phyloP scores from a whole-genome alignment of 139 green algal species.

The Closterium sp. region DNA sequence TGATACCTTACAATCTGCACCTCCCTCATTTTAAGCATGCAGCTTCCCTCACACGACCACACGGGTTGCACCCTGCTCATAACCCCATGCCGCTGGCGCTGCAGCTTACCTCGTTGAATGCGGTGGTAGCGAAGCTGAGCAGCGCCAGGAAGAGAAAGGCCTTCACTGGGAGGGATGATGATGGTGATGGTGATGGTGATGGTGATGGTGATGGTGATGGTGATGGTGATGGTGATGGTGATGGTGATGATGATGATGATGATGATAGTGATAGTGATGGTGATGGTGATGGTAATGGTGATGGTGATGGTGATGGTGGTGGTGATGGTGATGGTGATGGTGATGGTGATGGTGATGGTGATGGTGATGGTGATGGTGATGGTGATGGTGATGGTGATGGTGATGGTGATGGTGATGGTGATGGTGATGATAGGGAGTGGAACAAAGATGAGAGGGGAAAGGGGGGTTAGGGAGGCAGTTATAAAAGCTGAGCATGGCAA shows the following conservation, averaged over 20 bases:
- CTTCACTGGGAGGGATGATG: background rate
- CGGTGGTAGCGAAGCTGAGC: too few relatives aligned
- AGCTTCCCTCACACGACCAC: too few relatives aligned
- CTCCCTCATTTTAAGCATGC: too few relatives aligned
- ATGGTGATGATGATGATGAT: background rate
- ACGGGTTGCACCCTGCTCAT: too few relatives aligned
- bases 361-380: background rate
- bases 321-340: background rate
- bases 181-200: constrained; percentile 1
- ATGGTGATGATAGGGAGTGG: background rate
- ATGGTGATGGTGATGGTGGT: background rate
- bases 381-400: background rate
- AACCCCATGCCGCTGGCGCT: too few relatives aligned
- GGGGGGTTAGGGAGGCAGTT: too few relatives aligned
- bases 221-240: background rate
- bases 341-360: background rate
- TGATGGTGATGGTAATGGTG: background rate
- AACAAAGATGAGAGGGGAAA: background rate
- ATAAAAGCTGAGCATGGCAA: too few relatives aligned
- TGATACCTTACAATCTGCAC: too few relatives aligned
- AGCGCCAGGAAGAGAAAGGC: background rate
- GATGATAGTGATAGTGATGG: background rate
- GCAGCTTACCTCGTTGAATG: too few relatives aligned
- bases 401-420: background rate
- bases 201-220: background rate